Base-by-base conservation (phyloP, 805 yeast genomes). In the Candida quercuum region DNA sequence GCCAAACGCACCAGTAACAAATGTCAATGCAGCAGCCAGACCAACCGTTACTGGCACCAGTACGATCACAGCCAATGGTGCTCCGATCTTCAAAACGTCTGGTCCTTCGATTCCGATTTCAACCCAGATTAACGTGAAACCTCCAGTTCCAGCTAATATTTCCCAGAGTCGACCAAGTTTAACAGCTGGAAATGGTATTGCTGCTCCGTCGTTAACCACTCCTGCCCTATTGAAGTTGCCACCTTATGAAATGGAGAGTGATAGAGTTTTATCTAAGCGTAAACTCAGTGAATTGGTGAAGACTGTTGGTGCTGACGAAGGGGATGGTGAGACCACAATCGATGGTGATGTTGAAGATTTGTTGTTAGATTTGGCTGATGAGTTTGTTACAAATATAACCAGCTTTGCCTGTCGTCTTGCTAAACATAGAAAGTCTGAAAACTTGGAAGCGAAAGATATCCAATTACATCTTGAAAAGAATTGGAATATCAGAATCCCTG, bases 321-420 rank as follows among this genome's bases (percentile, higher is more conserved):
- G 95, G 29, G 97, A 91, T 55, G 84, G 91, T 14, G 95, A 88
- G 51, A 80, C 95, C 6, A 72, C 74, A 5, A 84, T 93, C 40
- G 99, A 91, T 59, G 98, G 97, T 20, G 97, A 93, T 60, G 95
- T 87, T 14, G 96, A 89, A 59, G 98, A 91, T 49, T 64, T 93
- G 28, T 64, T 93, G 25, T 67, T 93, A 31, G 99, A 93, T 59
- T 65, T 93, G 33, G 97, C 99, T 0, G 99, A 93, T 60, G 98
- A 93, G 56, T 93, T 93, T 56, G 93, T 93, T 13, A 75, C 84
- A 7, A 81, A 86, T 33, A 96, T 94, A 3, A 88, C 97, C 0
- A 71, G 87, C 3, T 93, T 93, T 66, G 96, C 98, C 1, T 91
- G 98, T 57, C 75, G 94, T 38, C 69, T 93, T 47, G 98, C 99